Evolutionary conservation across 1,284 basidiomycete genomes (phyloP), one percentile per base, ranked within the genome.

Genomic region (Sporisorium graminicola): DNA sequence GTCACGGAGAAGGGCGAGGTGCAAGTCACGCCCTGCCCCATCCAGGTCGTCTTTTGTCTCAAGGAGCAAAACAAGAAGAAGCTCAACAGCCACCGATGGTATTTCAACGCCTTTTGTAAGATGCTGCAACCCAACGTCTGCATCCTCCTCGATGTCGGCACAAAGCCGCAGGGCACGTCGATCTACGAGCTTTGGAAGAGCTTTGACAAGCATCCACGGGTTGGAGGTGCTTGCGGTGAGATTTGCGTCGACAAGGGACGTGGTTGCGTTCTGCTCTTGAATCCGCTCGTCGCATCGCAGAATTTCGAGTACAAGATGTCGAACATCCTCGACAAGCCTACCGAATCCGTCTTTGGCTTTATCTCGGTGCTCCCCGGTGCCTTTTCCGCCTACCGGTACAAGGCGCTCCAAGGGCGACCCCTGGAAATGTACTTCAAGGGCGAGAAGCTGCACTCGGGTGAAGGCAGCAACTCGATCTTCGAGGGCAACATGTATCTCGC

Each of bases 131-230:
- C 92, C 22, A 97, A 96, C 83, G 94, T 98, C 46, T 97, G 94
- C 84, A 91, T 98, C 10, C 89, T 98, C 22, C 90, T 98, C 44
- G 95, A 98, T 81, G 95, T 97, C 20, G 96, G 95, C 2, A 98
- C 95, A 0, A 91, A 92, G 89, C 95, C 95, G n/a, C 78, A 60
- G 31, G 74, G 58, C 42, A 76, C 68, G 9, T 72, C 74, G 43
- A 95, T 98, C 82, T 98, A 98, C 86, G 93, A 96, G 81, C 88
- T 98, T 13, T 98, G 95, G 95, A 97, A 98, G 87, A 92, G 93
- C 7, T 98, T 98, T 77, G 95, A 98, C 84, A 92, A 95, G 87
- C 94, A 97, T 86, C 92, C 92, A 20, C 94, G 95, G 75, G 94
- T 97, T 29, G 95, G 94, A 0, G 95, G 96, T 24, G 95, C 96